Conservation (phyloP, 2,329 filamentous ascomycete species). For the Trichoderma sp. region DNA sequence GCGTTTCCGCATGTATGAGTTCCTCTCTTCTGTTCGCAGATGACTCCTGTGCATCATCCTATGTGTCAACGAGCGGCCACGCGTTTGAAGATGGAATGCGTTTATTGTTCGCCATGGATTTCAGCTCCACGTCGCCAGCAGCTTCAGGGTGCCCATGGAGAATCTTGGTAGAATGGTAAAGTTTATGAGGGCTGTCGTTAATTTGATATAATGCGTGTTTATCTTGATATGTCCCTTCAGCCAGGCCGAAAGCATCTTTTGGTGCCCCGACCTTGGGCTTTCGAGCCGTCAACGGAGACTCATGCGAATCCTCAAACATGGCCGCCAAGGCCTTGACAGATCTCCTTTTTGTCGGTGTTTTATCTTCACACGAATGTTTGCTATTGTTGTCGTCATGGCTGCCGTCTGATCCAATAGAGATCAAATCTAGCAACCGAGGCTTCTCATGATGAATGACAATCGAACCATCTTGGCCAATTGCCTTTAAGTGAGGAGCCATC, state of each 20-base stretch:
- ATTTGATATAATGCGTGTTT: neutral
- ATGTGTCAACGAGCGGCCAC: neutral
- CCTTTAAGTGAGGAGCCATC: neutral
- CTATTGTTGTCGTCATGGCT: neutral
- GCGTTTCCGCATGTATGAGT: too few species aligned
- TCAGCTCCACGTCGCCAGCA: neutral
- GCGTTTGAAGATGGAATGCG: neutral
- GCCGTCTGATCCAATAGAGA: neutral
- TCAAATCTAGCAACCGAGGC: neutral
- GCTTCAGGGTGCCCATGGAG: neutral
- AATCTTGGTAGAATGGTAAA: neutral
- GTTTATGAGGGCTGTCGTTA: neutral
- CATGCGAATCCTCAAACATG: constrained; percentile 46
- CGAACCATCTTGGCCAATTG: neutral
- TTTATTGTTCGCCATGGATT: neutral
- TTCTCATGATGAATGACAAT: neutral
- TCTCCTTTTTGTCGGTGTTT: constrained; percentile 31
- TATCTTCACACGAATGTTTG: constrained; percentile 14
- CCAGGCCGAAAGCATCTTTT: neutral
- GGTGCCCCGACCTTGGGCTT: neutral
- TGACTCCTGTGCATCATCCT: neutral
- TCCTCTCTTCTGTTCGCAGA: too few species aligned
- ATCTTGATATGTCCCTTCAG: neutral
- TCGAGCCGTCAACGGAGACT: neutral
- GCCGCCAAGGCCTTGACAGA: constrained; percentile 54